Evolutionary conservation across 768 basidiomycete species (phyloP).

Genomic region (Dacryopinax primogenitus): DNA sequence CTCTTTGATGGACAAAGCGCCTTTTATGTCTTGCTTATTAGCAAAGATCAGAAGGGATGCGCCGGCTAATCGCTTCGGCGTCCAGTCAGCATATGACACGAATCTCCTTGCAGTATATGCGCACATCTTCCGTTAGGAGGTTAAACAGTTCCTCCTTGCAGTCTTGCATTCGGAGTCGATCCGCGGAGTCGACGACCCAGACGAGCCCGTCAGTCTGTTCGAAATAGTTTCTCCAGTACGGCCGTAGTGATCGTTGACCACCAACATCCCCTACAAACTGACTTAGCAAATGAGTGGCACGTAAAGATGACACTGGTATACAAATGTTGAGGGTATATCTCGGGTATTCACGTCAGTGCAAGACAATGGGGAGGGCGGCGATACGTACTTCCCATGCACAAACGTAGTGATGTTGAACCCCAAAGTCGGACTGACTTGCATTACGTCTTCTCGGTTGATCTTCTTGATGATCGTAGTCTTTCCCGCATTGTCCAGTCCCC

Average conservation of each 20-base stretch:
- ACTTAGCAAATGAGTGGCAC: neutral
- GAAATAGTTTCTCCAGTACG: conserved; percentile 98
- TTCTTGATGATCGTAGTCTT: conserved; percentile 98
- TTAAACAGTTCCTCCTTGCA: conserved; percentile 78
- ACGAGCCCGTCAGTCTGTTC: conserved; percentile 96
- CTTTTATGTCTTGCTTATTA: conserved; percentile 92
- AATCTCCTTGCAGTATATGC: conserved; percentile 26
- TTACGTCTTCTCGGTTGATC: conserved; percentile 83
- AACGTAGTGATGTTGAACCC: conserved; percentile 99
- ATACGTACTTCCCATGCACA: conserved; percentile 65
- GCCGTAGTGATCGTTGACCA: conserved; percentile 86
- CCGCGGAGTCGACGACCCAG: conserved; percentile 96
- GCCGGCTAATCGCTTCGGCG: conserved; percentile 69
- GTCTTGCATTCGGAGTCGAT: conserved; percentile 78
- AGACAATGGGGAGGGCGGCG: conserved; percentile 20
- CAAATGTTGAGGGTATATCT: conserved; percentile 74
- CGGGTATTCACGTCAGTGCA: neutral
- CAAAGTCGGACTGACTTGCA: conserved; percentile 77
- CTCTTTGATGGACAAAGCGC: conserved; percentile 68
- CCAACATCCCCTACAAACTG: conserved; percentile 80
- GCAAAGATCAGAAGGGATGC: conserved; percentile 92
- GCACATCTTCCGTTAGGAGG: conserved; percentile 83
- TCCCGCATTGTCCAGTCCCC: conserved; percentile 95
- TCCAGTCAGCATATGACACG: neutral
- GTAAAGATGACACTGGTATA: conserved; percentile 27